These are phyloP conservation scores for Pinus albicaulis DNA, from an alignment of 75 land plant genomes.

Conservation along the genomic window DNA sequence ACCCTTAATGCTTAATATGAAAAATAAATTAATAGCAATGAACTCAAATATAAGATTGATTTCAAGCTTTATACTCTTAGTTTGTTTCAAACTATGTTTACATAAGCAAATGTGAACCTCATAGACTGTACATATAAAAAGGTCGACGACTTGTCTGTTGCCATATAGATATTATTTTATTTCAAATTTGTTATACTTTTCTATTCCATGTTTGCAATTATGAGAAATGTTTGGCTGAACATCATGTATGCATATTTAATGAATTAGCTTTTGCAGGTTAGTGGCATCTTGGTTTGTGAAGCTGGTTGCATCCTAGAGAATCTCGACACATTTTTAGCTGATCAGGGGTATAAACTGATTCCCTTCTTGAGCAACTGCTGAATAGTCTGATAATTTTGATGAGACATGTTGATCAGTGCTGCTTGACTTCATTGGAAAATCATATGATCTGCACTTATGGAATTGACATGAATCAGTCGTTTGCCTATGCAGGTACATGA, in stretches of 20 bases:
- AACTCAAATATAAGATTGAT: too few relatives aligned
- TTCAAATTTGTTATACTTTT: neutral
- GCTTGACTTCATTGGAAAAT: neutral
- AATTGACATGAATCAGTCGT: neutral
- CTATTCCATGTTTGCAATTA: neutral
- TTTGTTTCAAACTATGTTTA: neutral
- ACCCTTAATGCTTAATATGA: too few relatives aligned
- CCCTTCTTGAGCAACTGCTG: neutral
- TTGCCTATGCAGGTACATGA: conserved; percentile 56
- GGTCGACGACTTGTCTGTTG: neutral
- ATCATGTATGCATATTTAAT: neutral
- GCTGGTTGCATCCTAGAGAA: conserved; percentile 98
- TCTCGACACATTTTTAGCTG: conserved; percentile 63
- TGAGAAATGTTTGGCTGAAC: neutral
- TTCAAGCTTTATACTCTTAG: too few relatives aligned
- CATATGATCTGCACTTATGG: neutral
- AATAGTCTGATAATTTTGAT: neutral
- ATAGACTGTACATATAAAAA: neutral
- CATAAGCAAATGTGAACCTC: neutral
- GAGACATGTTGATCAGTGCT: neutral
- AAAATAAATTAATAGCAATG: too few relatives aligned
- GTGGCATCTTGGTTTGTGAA: conserved; percentile 96
- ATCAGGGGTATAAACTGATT: conserved; percentile 60
- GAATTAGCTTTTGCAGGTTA: conserved; percentile 46
- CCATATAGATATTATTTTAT: neutral